Conservation (phyloP, 176 grass and related monocot species). For the Poa pratensis region DNA sequence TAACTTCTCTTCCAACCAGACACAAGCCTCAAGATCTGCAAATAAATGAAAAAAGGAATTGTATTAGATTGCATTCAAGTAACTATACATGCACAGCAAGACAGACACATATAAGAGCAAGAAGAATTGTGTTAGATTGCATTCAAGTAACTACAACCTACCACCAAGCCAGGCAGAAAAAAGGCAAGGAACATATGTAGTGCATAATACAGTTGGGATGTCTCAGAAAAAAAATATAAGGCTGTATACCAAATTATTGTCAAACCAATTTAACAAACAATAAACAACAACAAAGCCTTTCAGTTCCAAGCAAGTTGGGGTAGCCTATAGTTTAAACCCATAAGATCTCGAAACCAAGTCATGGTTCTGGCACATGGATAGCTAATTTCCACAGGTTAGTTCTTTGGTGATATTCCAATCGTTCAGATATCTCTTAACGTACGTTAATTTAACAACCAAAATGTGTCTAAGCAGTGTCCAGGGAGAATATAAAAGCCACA, state of each 20-base stretch:
- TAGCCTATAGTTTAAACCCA: too few species aligned
- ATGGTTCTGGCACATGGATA: too few species aligned
- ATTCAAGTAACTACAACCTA: neutral
- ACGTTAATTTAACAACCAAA: neutral
- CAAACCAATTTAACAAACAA: neutral
- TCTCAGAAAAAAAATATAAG: neutral
- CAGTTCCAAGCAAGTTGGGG: too few species aligned
- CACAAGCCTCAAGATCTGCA: slow-evolving; percentile 97
- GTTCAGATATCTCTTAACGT: too few species aligned
- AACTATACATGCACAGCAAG: neutral
- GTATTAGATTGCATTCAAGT: neutral
- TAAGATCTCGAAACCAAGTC: too few species aligned
- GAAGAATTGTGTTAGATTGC: neutral
- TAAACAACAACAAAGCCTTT: too few species aligned
- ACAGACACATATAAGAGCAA: slow-evolving; percentile 1
- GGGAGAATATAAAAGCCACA: neutral
- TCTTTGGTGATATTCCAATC: too few species aligned
- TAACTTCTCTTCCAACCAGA: slow-evolving; percentile 83
- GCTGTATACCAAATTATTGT: neutral
- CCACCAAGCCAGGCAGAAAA: neutral
- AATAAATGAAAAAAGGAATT: slow-evolving; percentile 15
- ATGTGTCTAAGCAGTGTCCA: neutral
- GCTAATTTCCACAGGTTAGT: too few species aligned
- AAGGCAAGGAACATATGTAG: neutral
- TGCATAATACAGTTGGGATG: neutral